Evolutionary conservation across 2,329 filamentous ascomycete genomes (phyloP).

Genomic region (Talaromyces sp.): DNA sequence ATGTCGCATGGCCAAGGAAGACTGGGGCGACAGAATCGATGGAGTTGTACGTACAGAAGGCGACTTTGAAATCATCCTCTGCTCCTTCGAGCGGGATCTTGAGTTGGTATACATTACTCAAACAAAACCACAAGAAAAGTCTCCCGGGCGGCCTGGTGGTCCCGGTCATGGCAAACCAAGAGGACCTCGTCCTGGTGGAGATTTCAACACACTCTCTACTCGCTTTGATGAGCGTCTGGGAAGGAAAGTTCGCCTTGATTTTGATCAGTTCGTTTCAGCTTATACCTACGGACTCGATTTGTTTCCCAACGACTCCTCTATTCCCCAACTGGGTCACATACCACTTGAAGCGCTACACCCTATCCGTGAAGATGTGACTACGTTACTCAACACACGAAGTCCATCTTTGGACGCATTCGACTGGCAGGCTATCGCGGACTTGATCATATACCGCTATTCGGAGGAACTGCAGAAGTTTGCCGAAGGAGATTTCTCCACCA

Average conservation of each 20-base stretch:
- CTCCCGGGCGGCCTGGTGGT: background rate
- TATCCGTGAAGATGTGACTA: slow-evolving; percentile 46
- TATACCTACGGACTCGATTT: slow-evolving; percentile 45
- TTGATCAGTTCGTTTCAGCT: slow-evolving; percentile 48
- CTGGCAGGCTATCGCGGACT: slow-evolving; percentile 67
- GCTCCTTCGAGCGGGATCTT: slow-evolving; percentile 58
- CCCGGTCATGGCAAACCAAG: background rate
- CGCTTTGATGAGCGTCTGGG: slow-evolving; percentile 13
- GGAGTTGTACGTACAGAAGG: slow-evolving; percentile 69
- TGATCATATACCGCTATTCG: slow-evolving; percentile 63
- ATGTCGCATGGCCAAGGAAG: slow-evolving; percentile 55
- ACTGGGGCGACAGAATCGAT: slow-evolving; percentile 60
- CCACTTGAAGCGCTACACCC: slow-evolving; percentile 29
- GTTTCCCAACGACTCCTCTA: slow-evolving; percentile 38
- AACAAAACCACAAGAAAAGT: slow-evolving; percentile 17
- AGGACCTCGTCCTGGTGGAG: slow-evolving; percentile 1
- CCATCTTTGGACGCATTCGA: slow-evolving; percentile 42
- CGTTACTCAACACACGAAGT: slow-evolving; percentile 38
- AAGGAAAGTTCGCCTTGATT: slow-evolving; percentile 43
- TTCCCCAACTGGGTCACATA: slow-evolving; percentile 37
- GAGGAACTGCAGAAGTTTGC: slow-evolving; percentile 48
- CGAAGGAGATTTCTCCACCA: slow-evolving; percentile 19
- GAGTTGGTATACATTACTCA: slow-evolving; percentile 40
- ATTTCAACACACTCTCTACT: background rate
- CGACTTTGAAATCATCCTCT: slow-evolving; percentile 72